phyloP scores from a whole-genome alignment of 352 stramenopile species.

The Phytophthora hibernalis region DNA sequence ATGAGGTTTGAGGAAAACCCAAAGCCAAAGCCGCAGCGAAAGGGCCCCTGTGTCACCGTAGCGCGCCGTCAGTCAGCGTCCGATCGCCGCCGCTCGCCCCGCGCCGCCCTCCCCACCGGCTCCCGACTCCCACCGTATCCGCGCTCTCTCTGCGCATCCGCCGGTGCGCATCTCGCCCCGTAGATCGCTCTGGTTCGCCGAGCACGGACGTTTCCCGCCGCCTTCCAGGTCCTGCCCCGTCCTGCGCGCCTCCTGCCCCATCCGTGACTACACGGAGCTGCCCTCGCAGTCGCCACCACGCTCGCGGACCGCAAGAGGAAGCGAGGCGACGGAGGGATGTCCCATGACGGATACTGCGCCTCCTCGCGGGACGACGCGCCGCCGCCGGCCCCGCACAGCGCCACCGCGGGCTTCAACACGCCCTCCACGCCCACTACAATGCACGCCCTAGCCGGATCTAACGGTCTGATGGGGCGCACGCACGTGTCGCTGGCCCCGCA shows the following conservation, averaged over 20 bases:
- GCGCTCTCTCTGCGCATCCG: neutral
- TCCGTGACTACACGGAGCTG: conserved; percentile 32
- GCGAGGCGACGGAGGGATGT: conserved; percentile 64
- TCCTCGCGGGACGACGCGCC: conserved; percentile 45
- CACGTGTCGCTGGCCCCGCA: conserved; percentile 24
- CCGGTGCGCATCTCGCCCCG: neutral
- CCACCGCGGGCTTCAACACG: conserved; percentile 33
- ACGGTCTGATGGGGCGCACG: conserved; percentile 27
- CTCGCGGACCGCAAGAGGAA: conserved; percentile 66
- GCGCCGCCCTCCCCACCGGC: too few species aligned
- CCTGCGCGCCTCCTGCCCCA: neutral
- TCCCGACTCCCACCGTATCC: neutral
- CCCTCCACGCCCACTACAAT: conserved; percentile 23
- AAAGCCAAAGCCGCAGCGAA: neutral
- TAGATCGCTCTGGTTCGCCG: neutral
- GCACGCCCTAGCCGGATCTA: conserved; percentile 28
- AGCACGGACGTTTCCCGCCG: neutral
- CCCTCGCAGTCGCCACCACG: conserved; percentile 32
- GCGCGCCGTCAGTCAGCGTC: neutral
- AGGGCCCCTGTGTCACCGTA: neutral
- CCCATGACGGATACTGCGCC: conserved; percentile 68
- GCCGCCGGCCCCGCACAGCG: conserved; percentile 38
- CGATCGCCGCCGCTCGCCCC: neutral
- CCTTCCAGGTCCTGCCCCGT: too few species aligned
- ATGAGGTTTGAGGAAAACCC: neutral